phyloP scores from a whole-genome alignment of 2,329 filamentous ascomycete genomes.

The Botrytis squamosa region DNA sequence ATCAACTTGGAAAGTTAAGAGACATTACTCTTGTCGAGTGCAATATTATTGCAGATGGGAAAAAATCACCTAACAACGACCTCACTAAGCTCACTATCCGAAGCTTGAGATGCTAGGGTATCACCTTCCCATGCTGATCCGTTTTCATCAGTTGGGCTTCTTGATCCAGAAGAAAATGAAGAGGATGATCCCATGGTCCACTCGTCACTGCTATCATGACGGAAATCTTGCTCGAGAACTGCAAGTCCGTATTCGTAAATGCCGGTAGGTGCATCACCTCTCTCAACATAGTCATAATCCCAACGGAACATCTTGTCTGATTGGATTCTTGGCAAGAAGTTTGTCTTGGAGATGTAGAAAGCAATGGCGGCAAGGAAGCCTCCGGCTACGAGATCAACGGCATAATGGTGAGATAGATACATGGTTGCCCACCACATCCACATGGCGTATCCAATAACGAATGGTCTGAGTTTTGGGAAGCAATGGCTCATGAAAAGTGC shows the following conservation, averaged over 20 bases:
- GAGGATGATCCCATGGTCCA: conserved; percentile 89
- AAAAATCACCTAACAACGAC: conserved; percentile 33
- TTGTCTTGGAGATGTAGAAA: conserved; percentile 78
- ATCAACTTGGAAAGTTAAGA: conserved; percentile 31
- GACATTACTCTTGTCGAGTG: conserved; percentile 17
- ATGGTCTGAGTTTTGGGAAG: conserved; percentile 77
- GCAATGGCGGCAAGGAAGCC: conserved; percentile 74
- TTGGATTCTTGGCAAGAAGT: conserved; percentile 80
- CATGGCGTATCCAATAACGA: conserved; percentile 80
- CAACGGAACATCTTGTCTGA: conserved; percentile 83
- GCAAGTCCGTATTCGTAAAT: conserved; percentile 50
- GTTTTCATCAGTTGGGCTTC: conserved; percentile 52
- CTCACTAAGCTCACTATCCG: conserved; percentile 38
- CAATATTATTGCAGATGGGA: conserved; percentile 3
- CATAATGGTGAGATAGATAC: conserved; percentile 97
- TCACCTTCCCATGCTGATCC: conserved; percentile 57
- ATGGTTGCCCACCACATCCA: conserved; percentile 99
- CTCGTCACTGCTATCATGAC: conserved; percentile 67
- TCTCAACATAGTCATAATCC: conserved; percentile 93
- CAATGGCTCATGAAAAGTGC: conserved; percentile 90
- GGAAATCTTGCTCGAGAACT: conserved; percentile 34
- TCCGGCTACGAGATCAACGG: conserved; percentile 86
- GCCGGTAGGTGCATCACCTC: conserved; percentile 65
- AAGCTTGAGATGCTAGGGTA: conserved; percentile 45
- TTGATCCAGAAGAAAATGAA: conserved; percentile 38